These are phyloP conservation scores for Termitomyces sp. DNA, from an alignment of 1,284 basidiomycete genomes.

Conservation along the genomic window DNA sequence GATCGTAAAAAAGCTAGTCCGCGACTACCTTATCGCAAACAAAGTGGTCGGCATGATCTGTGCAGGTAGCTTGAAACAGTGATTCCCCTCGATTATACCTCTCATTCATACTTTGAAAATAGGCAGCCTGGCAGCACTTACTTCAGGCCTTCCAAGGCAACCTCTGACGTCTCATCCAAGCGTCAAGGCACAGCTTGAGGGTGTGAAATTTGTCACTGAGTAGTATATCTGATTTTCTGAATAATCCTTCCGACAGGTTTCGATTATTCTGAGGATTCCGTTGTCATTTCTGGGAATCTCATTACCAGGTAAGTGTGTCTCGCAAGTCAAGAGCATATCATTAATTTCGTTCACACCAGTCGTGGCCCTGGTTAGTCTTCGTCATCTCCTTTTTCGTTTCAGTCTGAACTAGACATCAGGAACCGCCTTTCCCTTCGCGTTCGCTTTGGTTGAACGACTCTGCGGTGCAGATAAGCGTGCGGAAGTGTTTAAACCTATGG, in stretches of 20 bases:
- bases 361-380: constrained; percentile 66
- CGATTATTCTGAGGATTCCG: constrained; percentile 72
- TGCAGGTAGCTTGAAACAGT: constrained; percentile 45
- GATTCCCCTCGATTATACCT: neutral
- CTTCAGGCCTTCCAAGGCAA: constrained; percentile 57
- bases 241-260: constrained; percentile 43
- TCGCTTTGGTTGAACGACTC: constrained; percentile 66
- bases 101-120: neutral
- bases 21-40: constrained; percentile 50
- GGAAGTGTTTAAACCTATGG: constrained; percentile 70
- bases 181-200: constrained; percentile 58
- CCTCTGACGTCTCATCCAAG: constrained; percentile 78
- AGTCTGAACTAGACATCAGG: constrained; percentile 35
- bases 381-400: neutral
- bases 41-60: constrained; percentile 82
- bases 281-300: constrained; percentile 71
- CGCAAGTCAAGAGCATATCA: neutral
- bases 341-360: constrained; percentile 28
- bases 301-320: constrained; percentile 60
- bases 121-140: constrained; percentile 70
- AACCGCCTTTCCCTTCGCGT: constrained; percentile 72
- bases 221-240: neutral
- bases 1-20: constrained; percentile 61
- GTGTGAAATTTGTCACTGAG: constrained; percentile 30
- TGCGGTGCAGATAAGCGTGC: constrained; percentile 62